Conservation (phyloP, 768 basidiomycete genomes). For the Boletus bicolor region DNA sequence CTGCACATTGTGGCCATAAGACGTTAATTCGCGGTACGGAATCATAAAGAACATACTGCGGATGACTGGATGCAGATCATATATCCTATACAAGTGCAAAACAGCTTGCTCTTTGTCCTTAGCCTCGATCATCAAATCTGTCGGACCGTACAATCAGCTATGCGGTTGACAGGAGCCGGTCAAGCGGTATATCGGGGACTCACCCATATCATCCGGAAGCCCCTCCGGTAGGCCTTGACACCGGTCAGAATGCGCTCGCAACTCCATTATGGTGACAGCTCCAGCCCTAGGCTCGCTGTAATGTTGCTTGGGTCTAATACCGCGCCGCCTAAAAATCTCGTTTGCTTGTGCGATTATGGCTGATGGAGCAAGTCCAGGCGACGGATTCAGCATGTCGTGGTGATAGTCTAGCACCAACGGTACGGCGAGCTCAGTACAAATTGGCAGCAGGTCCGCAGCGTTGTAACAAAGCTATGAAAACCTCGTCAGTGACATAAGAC, state of each 20-base stretch:
- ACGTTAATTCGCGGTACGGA: no score
- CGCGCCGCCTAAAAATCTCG: slow-evolving; percentile 67
- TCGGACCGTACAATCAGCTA: neutral
- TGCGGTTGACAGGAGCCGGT: neutral
- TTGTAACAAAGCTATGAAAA: slow-evolving; percentile 69
- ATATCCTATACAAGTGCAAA: slow-evolving; percentile 77
- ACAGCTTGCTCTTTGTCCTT: slow-evolving; percentile 95
- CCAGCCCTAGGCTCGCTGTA: slow-evolving; percentile 87
- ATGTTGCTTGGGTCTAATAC: slow-evolving; percentile 90
- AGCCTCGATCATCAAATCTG: slow-evolving; percentile 91
- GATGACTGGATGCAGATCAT: slow-evolving; percentile 63
- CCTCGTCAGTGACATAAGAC: neutral
- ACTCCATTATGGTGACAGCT: slow-evolving; percentile 78
- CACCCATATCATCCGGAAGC: slow-evolving; percentile 66
- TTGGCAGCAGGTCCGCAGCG: slow-evolving; percentile 80
- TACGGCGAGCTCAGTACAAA: slow-evolving; percentile 81
- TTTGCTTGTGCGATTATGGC: slow-evolving; percentile 74
- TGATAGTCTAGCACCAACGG: slow-evolving; percentile 79
- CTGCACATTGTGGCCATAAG: slow-evolving; percentile 8
- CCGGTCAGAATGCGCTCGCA: slow-evolving; percentile 82
- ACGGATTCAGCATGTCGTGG: slow-evolving; percentile 71
- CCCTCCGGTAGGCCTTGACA: slow-evolving; percentile 65
- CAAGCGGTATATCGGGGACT: slow-evolving; percentile 10
- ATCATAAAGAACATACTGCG: slow-evolving; percentile 39
- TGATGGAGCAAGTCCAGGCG: slow-evolving; percentile 49